phyloP scores from a whole-genome alignment of 2,329 filamentous ascomycete genomes.

The Curvularia sp. region DNA sequence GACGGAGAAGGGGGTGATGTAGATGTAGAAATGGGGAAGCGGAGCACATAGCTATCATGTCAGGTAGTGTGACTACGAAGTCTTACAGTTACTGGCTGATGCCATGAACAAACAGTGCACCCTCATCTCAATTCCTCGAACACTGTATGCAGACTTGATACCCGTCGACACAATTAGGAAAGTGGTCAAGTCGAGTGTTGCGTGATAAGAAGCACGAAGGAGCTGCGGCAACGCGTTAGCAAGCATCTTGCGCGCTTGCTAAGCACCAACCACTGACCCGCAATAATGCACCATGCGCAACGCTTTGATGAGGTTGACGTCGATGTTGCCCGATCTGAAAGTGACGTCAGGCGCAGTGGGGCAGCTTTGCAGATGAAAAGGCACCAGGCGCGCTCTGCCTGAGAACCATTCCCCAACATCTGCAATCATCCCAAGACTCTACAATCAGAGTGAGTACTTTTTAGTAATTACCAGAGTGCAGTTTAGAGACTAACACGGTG shows the following conservation, averaged over 20 bases:
- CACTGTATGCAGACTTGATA: neutral
- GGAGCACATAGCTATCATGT: slow-evolving; percentile 54
- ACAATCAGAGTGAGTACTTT: neutral
- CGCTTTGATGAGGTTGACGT: slow-evolving; percentile 35
- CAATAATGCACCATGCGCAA: slow-evolving; percentile 8
- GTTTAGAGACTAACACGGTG: neutral
- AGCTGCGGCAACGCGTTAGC: slow-evolving; percentile 7
- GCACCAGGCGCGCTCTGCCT: slow-evolving; percentile 11
- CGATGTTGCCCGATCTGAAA: slow-evolving; percentile 30
- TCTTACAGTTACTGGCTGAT: neutral
- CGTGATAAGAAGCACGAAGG: slow-evolving; percentile 16
- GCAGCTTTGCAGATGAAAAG: slow-evolving; percentile 24
- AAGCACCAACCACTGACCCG: slow-evolving; percentile 10
- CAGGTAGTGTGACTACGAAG: neutral
- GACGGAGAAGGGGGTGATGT: slow-evolving; percentile 51
- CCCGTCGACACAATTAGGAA: neutral
- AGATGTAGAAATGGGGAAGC: slow-evolving; percentile 75
- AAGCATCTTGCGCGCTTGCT: slow-evolving; percentile 12
- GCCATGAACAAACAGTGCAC: neutral
- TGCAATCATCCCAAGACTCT: neutral
- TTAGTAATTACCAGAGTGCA: no score
- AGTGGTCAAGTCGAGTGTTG: neutral
- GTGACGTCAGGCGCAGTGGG: slow-evolving; percentile 38
- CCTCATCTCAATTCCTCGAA: no score
- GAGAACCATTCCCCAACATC: slow-evolving; percentile 7